Evolutionary conservation across 2,329 filamentous ascomycete species (phyloP).

Genomic region (Trichophyton equinum): DNA sequence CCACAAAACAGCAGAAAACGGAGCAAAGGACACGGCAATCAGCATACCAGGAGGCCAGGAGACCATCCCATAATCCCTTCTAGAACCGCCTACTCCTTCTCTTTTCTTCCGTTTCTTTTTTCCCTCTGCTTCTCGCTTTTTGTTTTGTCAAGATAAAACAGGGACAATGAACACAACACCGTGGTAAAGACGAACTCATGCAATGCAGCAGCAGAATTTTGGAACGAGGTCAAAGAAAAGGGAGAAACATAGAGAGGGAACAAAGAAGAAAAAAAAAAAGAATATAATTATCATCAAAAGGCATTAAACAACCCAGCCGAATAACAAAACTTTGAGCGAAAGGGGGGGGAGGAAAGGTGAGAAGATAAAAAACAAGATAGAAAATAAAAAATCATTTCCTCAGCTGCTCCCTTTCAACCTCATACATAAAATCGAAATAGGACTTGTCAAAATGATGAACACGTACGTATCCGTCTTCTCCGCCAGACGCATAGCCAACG

Average conservation of each 20-base stretch:
- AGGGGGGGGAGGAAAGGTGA: neutral
- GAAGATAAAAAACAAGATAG: neutral
- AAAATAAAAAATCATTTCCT: constrained; percentile 22
- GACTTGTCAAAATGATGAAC: constrained; percentile 97
- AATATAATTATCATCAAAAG: neutral
- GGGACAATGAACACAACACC: neutral
- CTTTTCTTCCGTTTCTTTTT: neutral
- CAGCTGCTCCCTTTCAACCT: constrained; percentile 77
- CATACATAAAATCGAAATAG: constrained; percentile 98
- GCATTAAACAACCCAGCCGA: neutral
- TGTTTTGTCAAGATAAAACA: neutral
- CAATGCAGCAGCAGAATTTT: neutral
- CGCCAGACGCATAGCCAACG: constrained; percentile 84
- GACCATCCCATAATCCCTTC: neutral
- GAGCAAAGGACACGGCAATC: neutral
- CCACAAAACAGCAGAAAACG: neutral
- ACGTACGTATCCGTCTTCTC: constrained; percentile 96
- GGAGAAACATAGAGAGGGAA: neutral
- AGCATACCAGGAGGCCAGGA: neutral
- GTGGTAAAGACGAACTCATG: neutral
- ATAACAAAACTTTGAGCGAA: neutral
- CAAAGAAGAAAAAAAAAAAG: neutral
- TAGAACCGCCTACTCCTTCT: neutral
- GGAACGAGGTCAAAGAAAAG: neutral
- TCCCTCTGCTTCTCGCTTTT: neutral